phyloP scores from a whole-genome alignment of 2,329 filamentous ascomycete species.

The Hymenoscyphus fructigenus region DNA sequence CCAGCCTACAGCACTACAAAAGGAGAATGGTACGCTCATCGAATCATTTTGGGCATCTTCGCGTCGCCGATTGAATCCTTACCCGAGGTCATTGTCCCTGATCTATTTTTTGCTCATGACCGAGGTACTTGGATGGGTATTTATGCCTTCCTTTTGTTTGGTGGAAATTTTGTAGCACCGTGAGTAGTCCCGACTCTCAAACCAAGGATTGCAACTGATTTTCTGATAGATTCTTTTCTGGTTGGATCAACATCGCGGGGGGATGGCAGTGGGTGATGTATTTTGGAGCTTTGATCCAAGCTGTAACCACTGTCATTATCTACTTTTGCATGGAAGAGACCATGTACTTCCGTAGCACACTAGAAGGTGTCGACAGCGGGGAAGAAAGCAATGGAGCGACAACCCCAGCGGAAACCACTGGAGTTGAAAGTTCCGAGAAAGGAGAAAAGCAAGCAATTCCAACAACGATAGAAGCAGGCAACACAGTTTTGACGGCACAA shows the following conservation, averaged over 20 bases:
- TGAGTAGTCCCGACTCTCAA: too few relatives aligned
- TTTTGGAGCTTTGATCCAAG: conserved; percentile 53
- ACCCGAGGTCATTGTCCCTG: conserved; percentile 32
- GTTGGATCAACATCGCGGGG: conserved; percentile 46
- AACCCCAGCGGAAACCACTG: background rate
- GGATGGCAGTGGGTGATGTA: conserved; percentile 51
- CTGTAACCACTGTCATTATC: conserved; percentile 46
- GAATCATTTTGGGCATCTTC: conserved; percentile 22
- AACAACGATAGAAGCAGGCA: background rate
- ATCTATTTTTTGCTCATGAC: conserved; percentile 41
- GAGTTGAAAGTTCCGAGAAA: background rate
- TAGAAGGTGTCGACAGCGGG: conserved; percentile 12
- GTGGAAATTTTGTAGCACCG: conserved; percentile 38
- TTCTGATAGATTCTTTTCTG: conserved; percentile 43
- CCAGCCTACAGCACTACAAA: conserved; percentile 24
- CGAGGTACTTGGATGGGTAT: conserved; percentile 41
- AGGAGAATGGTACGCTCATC: conserved; percentile 18
- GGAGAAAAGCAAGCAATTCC: background rate
- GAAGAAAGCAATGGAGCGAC: conserved; percentile 42
- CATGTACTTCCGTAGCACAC: conserved; percentile 29
- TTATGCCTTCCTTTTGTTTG: conserved; percentile 44
- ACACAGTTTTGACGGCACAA: background rate
- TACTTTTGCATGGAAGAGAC: conserved; percentile 61
- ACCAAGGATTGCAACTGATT: too few relatives aligned
- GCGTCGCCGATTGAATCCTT: conserved; percentile 24